Percentiles rank a stretch among this genome's conserved stretches.
These are phyloP conservation scores for Linanthus parryae DNA, from an alignment of 148 eudicot genomes.

Conservation along the genomic window DNA sequence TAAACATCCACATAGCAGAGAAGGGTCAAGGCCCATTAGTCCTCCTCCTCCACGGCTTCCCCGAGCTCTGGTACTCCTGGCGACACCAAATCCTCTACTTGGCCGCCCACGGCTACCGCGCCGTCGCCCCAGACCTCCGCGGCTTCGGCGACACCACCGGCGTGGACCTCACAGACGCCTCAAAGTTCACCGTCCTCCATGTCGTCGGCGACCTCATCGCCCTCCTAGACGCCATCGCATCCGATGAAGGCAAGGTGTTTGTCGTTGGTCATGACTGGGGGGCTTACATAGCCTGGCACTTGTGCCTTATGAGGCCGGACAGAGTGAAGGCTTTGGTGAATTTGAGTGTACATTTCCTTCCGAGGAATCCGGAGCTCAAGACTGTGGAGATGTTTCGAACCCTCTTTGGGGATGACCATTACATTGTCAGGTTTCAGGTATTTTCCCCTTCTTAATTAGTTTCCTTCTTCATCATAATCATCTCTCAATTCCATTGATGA, in stretches of 20 bases:
- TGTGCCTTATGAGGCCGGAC: slow-evolving; percentile 25
- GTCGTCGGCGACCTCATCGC: slow-evolving; percentile 22
- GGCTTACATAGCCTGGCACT: slow-evolving; percentile 18
- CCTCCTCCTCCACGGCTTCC: slow-evolving; percentile 56
- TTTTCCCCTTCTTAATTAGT: too few species aligned
- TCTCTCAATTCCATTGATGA: too few species aligned
- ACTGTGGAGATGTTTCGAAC: neutral
- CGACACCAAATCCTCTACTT: slow-evolving; percentile 41
- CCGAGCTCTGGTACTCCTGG: slow-evolving; percentile 71
- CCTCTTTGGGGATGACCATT: slow-evolving; percentile 21
- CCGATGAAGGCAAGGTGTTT: slow-evolving; percentile 23
- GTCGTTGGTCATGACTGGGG: slow-evolving; percentile 33
- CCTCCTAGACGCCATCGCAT: slow-evolving; percentile 18
- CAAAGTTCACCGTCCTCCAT: slow-evolving; percentile 22
- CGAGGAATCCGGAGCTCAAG: slow-evolving; percentile 12
- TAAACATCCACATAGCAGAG: slow-evolving; percentile 49
- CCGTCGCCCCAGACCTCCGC: slow-evolving; percentile 57
- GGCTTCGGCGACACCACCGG: slow-evolving; percentile 48
- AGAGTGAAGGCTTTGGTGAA: slow-evolving; percentile 26
- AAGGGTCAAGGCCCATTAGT: slow-evolving; percentile 36
- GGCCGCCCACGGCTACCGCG: slow-evolving; percentile 46
- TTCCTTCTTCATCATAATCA: too few species aligned
- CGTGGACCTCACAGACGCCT: slow-evolving; percentile 15
- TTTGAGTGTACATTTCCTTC: slow-evolving; percentile 18
- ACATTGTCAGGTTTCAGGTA: slow-evolving; percentile 7